Base-by-base conservation (phyloP, 1,284 basidiomycete species). In the Xerocomus tenax region DNA sequence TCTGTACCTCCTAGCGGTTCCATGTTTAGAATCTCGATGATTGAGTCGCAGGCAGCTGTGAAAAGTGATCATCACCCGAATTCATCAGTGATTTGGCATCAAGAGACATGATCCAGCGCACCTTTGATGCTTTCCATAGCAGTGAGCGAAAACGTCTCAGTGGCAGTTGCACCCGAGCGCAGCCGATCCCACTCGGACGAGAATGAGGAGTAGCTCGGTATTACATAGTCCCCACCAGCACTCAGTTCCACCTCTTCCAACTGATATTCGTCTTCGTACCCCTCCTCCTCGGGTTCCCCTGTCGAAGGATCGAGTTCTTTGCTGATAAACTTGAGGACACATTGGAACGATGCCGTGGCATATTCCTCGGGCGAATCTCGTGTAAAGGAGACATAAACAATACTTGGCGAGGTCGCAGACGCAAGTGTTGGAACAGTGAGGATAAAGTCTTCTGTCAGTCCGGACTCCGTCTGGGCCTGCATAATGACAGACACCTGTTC, bases 221-320 rank as follows among this genome's bases (percentile, higher is more conserved):
- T 75, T 62, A 99, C 90, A 70, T 97, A 99, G 70, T 93, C 90
- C 52, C 92, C 90, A 26, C 85, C 84, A 5, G 90, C 91, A 50
- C 85, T 84, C 43, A 99, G 74, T 64, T 98, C 96, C 50, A 97
- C 81, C 58, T 98, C 96, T 69, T 98, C 95, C 38, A 97, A 76
- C 68, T 93, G 89, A 71, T 99, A 99, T 70, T 98, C 95, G 73
- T 98, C 96, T 65, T 93, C 89, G 70, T 98, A 99, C 7, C 96
- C 96, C 57, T 98, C 94, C 59, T 91, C 91, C 69, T 99, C 96
- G 12, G 96, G 95, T 67, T 93, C 87, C 47, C 94, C 94, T n/a
- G 88, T 95, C 23, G 85, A 76, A 13, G 96, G 96, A 69, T 99
- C 96, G 15, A 98, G 81, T 67, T 99, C 96, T 71, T 98, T 98